Base-by-base conservation (phyloP, 179 eudicot species). In the Beta corolliflora region DNA sequence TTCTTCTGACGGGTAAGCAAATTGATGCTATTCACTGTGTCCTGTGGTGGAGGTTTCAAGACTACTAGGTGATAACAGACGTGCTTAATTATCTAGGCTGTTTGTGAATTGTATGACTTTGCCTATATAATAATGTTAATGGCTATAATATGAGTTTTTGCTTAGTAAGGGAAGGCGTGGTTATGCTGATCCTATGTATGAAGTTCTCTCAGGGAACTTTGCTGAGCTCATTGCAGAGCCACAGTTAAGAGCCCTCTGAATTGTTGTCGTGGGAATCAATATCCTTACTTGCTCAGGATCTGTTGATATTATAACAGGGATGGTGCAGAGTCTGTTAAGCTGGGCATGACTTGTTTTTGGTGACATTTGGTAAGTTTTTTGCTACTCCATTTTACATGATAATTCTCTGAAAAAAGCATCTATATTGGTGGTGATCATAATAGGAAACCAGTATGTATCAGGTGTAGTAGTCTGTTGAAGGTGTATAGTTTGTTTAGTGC, bases 241-340 rank as follows among this genome's bases (percentile, higher is more conserved):
- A 67, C 5, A 67, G 9, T 46, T 72, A 58, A 75, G 23, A 75
- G 78, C 67, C 61, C 56, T 41, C 5, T n/a, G 18, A 66, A 54
- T 6, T 44, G 19, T 9, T 52, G 76, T 78, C 11, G 13, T 7
- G 6, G 45, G 46, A 31, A 13, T 36, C 54, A 19, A 11, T 44
- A 68, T 55, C 54, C 36, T 73, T 53, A 16, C 50, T 65, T 72
- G 54, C 76, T 67, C 53, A 78, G 71, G 64, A 66, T 66, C 74
- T 61, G 45, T 54, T 78, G 76, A 31, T 29, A 25, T 67, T 25
- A 25, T 54, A 29, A 25, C 54, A 54, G 64, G 48, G 29, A 11
- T 63, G 29, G 25, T 67, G 75, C 74, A 69, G 72, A n/a, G 31
- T 50, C 64, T 66, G 9, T 64, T 56, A n/a, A 59, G 63, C 55